Evolutionary conservation across 106 monocot species (phyloP).

Genomic region (Ottelia alismoides): DNA sequence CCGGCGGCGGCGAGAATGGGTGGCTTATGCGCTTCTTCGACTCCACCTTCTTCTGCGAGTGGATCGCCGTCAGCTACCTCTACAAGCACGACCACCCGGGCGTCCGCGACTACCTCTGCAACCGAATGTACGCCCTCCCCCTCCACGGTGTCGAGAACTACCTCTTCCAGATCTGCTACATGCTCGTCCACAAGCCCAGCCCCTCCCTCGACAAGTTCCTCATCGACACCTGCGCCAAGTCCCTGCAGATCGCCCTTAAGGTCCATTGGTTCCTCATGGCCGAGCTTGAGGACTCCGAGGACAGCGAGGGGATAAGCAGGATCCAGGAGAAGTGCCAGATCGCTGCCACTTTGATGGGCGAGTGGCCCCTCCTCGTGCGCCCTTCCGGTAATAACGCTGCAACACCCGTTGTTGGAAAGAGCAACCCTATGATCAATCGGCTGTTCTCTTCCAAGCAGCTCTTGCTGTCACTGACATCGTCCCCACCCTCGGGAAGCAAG

Average conservation of each 20-base stretch:
- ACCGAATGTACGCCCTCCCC: conserved; percentile 95
- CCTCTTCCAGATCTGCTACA: conserved; percentile 99
- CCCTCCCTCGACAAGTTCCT: conserved; percentile 96
- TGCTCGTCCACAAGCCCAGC: conserved; percentile 93
- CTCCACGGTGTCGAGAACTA: conserved; percentile 72
- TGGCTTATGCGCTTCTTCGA: conserved; percentile 99
- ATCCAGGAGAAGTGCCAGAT: conserved; percentile 99
- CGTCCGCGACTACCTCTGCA: conserved; percentile 95
- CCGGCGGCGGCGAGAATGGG: conserved; percentile 60
- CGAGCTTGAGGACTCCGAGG: conserved; percentile 88
- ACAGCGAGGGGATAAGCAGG: conserved; percentile 58
- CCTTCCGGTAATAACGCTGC: not conserved
- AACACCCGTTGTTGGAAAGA: conserved; percentile 28
- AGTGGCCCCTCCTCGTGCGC: conserved; percentile 79
- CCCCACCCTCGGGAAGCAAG: conserved; percentile 27
- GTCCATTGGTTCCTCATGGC: conserved; percentile 97
- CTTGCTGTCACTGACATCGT: conserved; percentile 49
- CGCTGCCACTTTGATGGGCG: conserved; percentile 80
- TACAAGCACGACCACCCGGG: conserved; percentile 97
- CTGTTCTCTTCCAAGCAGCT: conserved; percentile 77
- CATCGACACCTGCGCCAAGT: conserved; percentile 87
- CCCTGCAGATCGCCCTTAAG: conserved; percentile 85
- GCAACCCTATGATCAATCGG: conserved; percentile 49
- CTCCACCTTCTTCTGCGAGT: conserved; percentile 99
- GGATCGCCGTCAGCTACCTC: conserved; percentile 99